phyloP scores from a whole-genome alignment of 2,329 filamentous ascomycete species.

The Cytospora mali region DNA sequence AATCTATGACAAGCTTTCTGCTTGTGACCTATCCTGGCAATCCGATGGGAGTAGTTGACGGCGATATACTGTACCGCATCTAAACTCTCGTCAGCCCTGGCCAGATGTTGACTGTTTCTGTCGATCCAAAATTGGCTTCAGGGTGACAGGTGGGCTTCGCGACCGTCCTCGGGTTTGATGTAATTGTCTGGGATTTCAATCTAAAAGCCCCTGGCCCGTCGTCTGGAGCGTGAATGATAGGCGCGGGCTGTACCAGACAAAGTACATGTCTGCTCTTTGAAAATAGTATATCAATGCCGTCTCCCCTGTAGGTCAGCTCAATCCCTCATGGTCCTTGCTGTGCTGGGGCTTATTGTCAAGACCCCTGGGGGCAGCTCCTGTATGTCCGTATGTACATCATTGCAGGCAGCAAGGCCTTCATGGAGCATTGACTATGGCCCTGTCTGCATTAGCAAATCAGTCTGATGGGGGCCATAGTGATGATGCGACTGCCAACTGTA shows the following conservation, averaged over 20 bases:
- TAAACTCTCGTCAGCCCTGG: conserved; percentile 4
- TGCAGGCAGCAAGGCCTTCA: conserved; percentile 13
- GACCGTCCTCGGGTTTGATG: conserved; percentile 24
- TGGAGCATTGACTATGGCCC: conserved; percentile 5
- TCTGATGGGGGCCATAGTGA: conserved; percentile 3
- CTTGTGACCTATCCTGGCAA: conserved; percentile 7
- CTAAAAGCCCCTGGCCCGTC: conserved; percentile 17
- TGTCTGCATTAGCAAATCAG: neutral
- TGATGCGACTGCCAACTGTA: conserved; percentile 19
- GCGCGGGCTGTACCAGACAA: conserved; percentile 1
- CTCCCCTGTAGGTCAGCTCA: neutral
- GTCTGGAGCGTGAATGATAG: neutral
- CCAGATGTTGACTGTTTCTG: conserved; percentile 10
- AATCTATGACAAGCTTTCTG: conserved; percentile 13
- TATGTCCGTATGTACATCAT: conserved; percentile 9
- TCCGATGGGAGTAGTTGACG: too few species aligned
- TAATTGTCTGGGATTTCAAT: conserved; percentile 21
- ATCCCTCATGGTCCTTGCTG: neutral
- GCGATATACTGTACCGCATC: neutral
- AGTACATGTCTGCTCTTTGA: conserved; percentile 16
- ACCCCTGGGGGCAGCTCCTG: conserved; percentile 1
- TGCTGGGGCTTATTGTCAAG: neutral
- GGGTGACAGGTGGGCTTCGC: conserved; percentile 26
- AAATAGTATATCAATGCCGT: conserved; percentile 15
- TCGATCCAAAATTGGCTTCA: conserved; percentile 22